Conservation (phyloP, 1,284 basidiomycete genomes). For the Mycena sp. region DNA sequence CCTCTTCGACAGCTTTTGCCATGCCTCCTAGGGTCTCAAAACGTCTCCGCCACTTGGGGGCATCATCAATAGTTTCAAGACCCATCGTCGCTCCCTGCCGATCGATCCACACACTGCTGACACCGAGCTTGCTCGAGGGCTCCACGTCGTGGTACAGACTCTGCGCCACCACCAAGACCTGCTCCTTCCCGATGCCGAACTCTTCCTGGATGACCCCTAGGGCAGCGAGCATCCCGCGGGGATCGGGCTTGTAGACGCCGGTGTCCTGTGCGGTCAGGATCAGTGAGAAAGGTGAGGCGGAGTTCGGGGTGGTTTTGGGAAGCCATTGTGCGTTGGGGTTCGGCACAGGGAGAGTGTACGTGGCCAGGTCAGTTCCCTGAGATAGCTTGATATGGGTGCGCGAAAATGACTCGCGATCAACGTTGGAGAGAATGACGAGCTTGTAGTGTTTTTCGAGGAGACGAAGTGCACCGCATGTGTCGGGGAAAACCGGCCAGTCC, state of each 20-base stretch:
- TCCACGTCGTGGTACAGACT: constrained; percentile 67
- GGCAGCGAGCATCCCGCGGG: constrained; percentile 62
- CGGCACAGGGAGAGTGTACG: constrained; percentile 44
- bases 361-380: constrained; percentile 42
- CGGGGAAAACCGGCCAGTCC: constrained; percentile 72
- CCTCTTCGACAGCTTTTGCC: constrained; percentile 61
- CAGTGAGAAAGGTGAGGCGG: constrained; percentile 66
- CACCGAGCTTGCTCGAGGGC: constrained; percentile 58
- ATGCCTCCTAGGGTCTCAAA: constrained; percentile 66
- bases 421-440: constrained; percentile 78
- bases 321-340: constrained; percentile 50
- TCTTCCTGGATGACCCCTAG: constrained; percentile 57
- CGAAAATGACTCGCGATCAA: constrained; percentile 71
- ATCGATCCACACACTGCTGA: constrained; percentile 72
- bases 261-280: constrained; percentile 75
- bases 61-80: constrained; percentile 42
- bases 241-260: constrained; percentile 74
- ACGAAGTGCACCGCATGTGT: constrained; percentile 67
- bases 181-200: constrained; percentile 46
- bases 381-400: constrained; percentile 68
- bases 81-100: constrained; percentile 53
- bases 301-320: constrained; percentile 45
- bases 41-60: constrained; percentile 53
- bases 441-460: constrained; percentile 68
- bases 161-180: constrained; percentile 64